Base-by-base conservation (phyloP, 2,329 filamentous ascomycete species). In the Apiospora pterosperma region DNA sequence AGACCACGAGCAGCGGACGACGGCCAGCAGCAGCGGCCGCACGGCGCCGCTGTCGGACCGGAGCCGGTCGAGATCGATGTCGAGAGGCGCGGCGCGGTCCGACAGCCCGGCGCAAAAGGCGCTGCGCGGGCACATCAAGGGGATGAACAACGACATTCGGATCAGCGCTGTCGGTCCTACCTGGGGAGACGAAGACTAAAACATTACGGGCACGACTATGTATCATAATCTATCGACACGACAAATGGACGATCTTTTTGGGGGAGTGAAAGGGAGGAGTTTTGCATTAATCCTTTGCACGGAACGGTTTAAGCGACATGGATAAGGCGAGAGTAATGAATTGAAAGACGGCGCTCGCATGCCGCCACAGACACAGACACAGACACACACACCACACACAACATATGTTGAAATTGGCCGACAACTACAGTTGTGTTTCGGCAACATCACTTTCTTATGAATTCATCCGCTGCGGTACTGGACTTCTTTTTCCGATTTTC, bases 111-210 rank as follows among this genome's bases (percentile, higher is more conserved):
- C 67, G 52, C n/a, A 67, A 61, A 25, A 36, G n/a, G 41, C 70
- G 2, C 60, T 70, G 23, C 65, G 69, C 42, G 65, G 65, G 10
- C 70, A 71, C 21, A 68, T 67, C 38, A 63, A 66, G 28, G 69
- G 66, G 63, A 74, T 75, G 70, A 73, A 79, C 71, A 81, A 78
- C 69, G 75, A 76, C 61, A 80, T 79, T 12, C 77, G 81, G 5
- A 69, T 81, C 52, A 80, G 79, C 62, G 79, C 79, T 1, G 78
- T 81, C 19, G 79, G 79, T 21, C 68, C 69, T 25, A 67, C 71
- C 8, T 80, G 77, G 79, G 79, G 77, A n/a, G 78, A 81, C 59
- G 78, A 82, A 48, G 78, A 77, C 71, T 68, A 69, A 73, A 67
- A 41, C 19, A 19, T n/a, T n/a, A n/a, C n/a, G n/a, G n/a, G 16